Percentiles rank a stretch among this genome's conserved stretches.
Evolutionary conservation across 495 filamentous ascomycete genomes (phyloP).

Genomic region (Neurospora intermedia): DNA sequence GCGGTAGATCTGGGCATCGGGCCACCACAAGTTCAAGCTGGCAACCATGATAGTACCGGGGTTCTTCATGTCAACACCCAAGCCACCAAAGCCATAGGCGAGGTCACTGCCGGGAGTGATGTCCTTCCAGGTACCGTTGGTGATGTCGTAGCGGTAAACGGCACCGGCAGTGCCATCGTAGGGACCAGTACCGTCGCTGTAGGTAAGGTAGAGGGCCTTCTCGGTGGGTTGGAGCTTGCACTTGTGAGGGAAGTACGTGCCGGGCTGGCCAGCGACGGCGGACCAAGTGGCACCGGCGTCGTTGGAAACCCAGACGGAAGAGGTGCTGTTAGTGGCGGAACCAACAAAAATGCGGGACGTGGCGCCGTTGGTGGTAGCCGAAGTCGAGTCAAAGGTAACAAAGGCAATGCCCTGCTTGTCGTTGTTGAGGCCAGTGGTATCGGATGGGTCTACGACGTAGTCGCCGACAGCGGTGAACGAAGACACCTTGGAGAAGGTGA

Average conservation of each 20-base stretch:
- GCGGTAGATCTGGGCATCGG: conserved; percentile 45
- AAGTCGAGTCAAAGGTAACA: conserved; percentile 48
- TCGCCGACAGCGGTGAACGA: conserved; percentile 45
- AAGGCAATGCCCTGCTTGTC: conserved; percentile 43
- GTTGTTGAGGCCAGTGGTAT: conserved; percentile 32
- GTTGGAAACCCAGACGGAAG: conserved; percentile 43
- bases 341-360: conserved; percentile 51
- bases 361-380: conserved; percentile 29
- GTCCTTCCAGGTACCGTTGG: conserved; percentile 39
- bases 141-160: conserved; percentile 43
- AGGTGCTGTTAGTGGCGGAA: conserved; percentile 39
- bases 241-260: conserved; percentile 45
- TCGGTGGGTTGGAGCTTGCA: conserved; percentile 41
- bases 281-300: conserved; percentile 45
- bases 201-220: conserved; percentile 46
- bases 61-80: conserved; percentile 42
- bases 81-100: conserved; percentile 45
- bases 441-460: conserved; percentile 34
- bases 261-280: conserved; percentile 37
- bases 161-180: conserved; percentile 43
- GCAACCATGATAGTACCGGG: conserved; percentile 47
- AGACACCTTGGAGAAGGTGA: conserved; percentile 46
- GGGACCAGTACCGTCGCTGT: conserved; percentile 44
- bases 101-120: conserved; percentile 40
- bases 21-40: conserved; percentile 48